Evolutionary conservation across 129 eudicot genomes (phyloP).

Genomic region (Lactuca saligna): DNA sequence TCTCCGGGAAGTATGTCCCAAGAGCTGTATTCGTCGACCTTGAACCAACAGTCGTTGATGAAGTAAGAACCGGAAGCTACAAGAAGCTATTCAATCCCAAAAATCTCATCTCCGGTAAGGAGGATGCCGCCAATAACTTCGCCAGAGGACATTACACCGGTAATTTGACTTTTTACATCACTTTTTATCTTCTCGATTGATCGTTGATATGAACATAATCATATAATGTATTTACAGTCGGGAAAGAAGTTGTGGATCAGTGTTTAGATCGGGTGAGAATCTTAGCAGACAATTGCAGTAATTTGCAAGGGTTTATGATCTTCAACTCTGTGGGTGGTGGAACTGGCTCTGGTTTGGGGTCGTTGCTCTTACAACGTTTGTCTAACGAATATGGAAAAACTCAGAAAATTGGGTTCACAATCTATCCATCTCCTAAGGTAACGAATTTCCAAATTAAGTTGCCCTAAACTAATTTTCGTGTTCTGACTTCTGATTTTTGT

Average conservation of each 20-base stretch:
- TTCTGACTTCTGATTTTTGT: neutral
- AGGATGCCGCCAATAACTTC: conserved; percentile 74
- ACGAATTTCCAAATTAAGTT: neutral
- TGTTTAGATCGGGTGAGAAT: conserved; percentile 79
- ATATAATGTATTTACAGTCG: conserved; percentile 43
- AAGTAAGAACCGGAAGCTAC: conserved; percentile 49
- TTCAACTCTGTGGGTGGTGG: conserved; percentile 72
- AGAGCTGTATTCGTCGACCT: conserved; percentile 58
- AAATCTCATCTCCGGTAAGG: conserved; percentile 62
- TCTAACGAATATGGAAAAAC: conserved; percentile 61
- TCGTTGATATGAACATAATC: neutral
- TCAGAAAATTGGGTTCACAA: conserved; percentile 59
- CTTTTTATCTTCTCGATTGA: neutral
- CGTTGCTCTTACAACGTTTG: conserved; percentile 54
- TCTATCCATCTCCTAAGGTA: conserved; percentile 79
- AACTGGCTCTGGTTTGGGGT: conserved; percentile 60
- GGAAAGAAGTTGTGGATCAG: conserved; percentile 51
- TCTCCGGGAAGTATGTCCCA: conserved; percentile 56
- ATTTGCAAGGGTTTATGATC: conserved; percentile 72
- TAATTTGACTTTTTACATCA: conserved; percentile 12
- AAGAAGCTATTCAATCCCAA: conserved; percentile 59
- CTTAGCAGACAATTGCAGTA: conserved; percentile 71
- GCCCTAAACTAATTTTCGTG: too few species aligned
- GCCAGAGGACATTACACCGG: conserved; percentile 73
- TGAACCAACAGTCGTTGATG: conserved; percentile 64